Evolutionary conservation across 371 early-diverging fungal species (phyloP).

Genomic region (Syncephalis plumigaleata): DNA sequence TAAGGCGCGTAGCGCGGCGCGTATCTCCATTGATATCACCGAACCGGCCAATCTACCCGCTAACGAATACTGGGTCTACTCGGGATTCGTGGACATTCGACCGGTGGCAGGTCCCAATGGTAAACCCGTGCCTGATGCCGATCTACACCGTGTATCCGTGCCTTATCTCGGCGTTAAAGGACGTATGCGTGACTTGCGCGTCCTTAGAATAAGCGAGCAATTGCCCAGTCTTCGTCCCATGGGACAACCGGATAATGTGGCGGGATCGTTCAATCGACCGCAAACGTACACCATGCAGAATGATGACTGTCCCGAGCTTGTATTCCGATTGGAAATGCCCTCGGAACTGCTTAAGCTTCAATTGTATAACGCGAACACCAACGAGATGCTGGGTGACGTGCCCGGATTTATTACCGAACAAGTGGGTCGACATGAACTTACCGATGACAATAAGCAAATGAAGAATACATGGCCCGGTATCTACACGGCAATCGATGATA

Average conservation of each 20-base stretch:
- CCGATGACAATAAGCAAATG: neutral
- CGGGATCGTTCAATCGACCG: too few relatives aligned
- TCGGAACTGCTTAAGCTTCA: neutral
- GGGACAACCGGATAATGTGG: neutral
- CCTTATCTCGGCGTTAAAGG: slow-evolving; percentile 39
- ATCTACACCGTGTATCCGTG: slow-evolving; percentile 13
- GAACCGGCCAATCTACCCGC: neutral
- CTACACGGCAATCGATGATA: too few relatives aligned
- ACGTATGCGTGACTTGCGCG: slow-evolving; percentile 22
- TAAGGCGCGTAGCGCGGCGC: neutral
- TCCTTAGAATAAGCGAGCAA: slow-evolving; percentile 4
- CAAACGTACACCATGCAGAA: neutral
- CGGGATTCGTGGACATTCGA: neutral
- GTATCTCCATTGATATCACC: neutral
- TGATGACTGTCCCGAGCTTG: neutral
- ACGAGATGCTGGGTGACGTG: neutral
- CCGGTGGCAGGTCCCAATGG: neutral
- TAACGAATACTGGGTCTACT: neutral
- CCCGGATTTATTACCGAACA: neutral
- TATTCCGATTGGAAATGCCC: neutral
- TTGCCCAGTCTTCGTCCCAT: neutral
- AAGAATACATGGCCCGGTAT: neutral
- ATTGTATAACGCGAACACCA: slow-evolving; percentile 1
- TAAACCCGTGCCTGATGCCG: slow-evolving; percentile 3
- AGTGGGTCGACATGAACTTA: neutral